A percentile compares a stretch with the other conserved stretches of the same genome.
These are phyloP conservation scores for Thielaviopsis euricoi DNA, from an alignment of 2,329 filamentous ascomycete genomes.

Conservation along the genomic window DNA sequence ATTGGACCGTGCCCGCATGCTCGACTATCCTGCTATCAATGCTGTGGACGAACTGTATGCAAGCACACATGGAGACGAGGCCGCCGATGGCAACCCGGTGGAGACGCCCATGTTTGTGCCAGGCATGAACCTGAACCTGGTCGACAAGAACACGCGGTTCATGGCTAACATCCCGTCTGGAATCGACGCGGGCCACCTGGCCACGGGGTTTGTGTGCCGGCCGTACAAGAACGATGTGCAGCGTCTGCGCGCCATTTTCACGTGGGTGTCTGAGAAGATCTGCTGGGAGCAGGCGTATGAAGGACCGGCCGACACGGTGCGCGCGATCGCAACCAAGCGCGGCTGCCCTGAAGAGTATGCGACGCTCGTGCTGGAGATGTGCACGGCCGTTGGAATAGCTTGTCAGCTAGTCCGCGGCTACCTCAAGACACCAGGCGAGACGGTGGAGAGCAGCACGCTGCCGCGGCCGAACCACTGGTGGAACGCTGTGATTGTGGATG, in stretches of 20 bases:
- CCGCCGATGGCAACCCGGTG: conserved; percentile 70
- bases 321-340: conserved; percentile 69
- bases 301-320: conserved; percentile 63
- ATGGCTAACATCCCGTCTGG: conserved; percentile 67
- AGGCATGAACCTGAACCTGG: conserved; percentile 62
- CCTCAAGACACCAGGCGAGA: conserved; percentile 76
- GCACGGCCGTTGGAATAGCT: conserved; percentile 69
- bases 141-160: conserved; percentile 93
- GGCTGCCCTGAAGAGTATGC: conserved; percentile 85
- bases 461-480: conserved; percentile 93
- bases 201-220: conserved; percentile 82
- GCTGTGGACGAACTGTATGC: conserved; percentile 81
- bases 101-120: conserved; percentile 67
- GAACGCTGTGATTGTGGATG: conserved; percentile 86
- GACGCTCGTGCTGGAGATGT: conserved; percentile 82
- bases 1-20: conserved; percentile 81
- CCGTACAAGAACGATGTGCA: conserved; percentile 92
- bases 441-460: conserved; percentile 62
- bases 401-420: conserved; percentile 81
- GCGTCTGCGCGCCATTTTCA: conserved; percentile 84
- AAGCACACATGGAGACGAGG: conserved; percentile 77
- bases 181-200: conserved; percentile 65
- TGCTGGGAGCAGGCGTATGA: conserved; percentile 92
- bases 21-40: conserved; percentile 75
- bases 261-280: conserved; percentile 90